Percentiles rank a stretch among this genome's conserved stretches.
phyloP scores from a whole-genome alignment of 495 filamentous ascomycete species.

The Aspergillus panamensis region DNA sequence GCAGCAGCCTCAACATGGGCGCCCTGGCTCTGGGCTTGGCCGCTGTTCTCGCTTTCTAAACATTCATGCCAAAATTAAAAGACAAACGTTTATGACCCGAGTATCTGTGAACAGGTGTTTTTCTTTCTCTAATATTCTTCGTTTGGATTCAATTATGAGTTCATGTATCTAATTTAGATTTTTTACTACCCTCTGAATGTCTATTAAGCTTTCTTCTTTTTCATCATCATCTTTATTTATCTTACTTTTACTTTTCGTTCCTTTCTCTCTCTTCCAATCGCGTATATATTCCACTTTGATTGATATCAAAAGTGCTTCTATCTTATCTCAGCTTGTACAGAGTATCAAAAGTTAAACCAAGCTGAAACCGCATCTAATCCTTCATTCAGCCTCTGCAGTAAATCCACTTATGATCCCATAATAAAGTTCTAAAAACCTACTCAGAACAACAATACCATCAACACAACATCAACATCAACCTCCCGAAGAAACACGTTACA shows the following conservation, averaged over 20 bases:
- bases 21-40: conserved; percentile 43
- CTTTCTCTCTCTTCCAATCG: no score
- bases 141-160: neutral
- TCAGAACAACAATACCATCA: no score
- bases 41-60: conserved; percentile 44
- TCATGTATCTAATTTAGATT: neutral
- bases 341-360: no score
- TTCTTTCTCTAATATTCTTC: neutral
- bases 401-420: no score
- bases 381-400: no score
- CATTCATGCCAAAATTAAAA: neutral
- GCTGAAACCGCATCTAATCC: no score
- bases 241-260: neutral
- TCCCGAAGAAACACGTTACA: no score
- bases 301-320: no score
- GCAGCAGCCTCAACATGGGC: conserved; percentile 43
- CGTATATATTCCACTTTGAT: no score
- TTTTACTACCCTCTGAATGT: neutral
- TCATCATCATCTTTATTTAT: neutral
- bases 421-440: no score
- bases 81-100: neutral
- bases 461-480: no score
- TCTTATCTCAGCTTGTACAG: no score
- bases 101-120: neutral
- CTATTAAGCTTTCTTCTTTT: conserved; percentile 4